Base-by-base conservation (phyloP, 148 eudicot species). In the Diospyros lotus region DNA sequence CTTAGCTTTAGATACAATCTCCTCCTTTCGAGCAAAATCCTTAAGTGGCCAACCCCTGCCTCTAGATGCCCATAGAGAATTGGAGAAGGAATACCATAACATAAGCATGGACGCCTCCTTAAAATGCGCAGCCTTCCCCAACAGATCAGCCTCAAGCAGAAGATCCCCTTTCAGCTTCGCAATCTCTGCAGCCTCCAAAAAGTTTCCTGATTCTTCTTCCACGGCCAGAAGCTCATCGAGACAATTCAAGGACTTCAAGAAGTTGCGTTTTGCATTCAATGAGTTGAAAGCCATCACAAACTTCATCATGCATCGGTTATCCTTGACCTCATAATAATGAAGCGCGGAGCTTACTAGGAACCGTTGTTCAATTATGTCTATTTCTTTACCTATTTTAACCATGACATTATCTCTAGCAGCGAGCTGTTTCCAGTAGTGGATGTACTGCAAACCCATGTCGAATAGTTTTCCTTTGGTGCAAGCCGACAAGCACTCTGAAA, bases 281-380 rank as follows among this genome's bases (percentile, higher is more conserved):
- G 92, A 83, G 71, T 60, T 39, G 75, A 92, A 88, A 62, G 84
- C 86, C 74, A 77, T 84, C 38, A 92, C 94, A 71, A 82, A 92
- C 70, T 85, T 87, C 94, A 89, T 86, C 89, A 92, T 84, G n/a
- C 77, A 71, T 17, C 69, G 65, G 43, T 52, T 81, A 80, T 88
- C 89, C 63, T 78, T 81, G 15, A n/a, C 74, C 18, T 77, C 81
- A 54, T 84, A 17, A 48, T 74, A 82, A 66, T 83, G 58, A 41
- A 3, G 68, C 58, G 97, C 97, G 77, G 89, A 85, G 12, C 85
- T 84, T 76, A 89, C 92, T 12, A 91, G 80, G 62, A 89, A 91
- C 64, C 73, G 82, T 65, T 87, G 93, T 54, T 80, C 87, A 40
- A 85, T 76, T 71, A 14, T 50, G 58, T 82, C 84, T 2, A 89